phyloP scores from a whole-genome alignment of 148 eudicot species.

The Fagopyrum esculentum region DNA sequence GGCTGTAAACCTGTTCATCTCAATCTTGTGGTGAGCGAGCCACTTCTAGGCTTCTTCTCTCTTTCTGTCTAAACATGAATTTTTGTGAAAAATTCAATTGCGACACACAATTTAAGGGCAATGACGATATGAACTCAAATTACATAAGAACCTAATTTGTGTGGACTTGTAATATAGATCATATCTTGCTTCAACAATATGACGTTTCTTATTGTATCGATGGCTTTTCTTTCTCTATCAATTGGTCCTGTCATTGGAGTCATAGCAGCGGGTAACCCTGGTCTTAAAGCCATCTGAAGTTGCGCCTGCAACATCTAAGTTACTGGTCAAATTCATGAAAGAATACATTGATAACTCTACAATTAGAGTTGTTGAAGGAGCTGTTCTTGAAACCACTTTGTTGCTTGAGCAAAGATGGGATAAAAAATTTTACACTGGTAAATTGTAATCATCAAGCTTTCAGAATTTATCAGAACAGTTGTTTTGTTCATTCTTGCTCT shows the following conservation, averaged over 20 bases:
- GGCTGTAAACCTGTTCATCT: slow-evolving; percentile 80
- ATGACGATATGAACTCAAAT: too few species aligned
- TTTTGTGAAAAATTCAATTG: too few species aligned
- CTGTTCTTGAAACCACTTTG: slow-evolving; percentile 37
- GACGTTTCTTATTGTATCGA: neutral
- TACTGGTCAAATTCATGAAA: slow-evolving; percentile 27
- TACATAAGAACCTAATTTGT: too few species aligned
- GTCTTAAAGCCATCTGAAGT: slow-evolving; percentile 65
- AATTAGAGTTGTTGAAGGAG: slow-evolving; percentile 52
- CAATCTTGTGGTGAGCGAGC: slow-evolving; percentile 76
- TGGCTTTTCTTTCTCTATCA: slow-evolving; percentile 20
- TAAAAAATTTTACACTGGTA: slow-evolving; percentile 67
- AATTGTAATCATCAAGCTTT: neutral
- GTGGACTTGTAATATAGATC: neutral
- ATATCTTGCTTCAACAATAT: neutral
- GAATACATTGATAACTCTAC: slow-evolving; percentile 45
- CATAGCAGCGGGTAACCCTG: slow-evolving; percentile 55
- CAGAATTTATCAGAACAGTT: neutral
- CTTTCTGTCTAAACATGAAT: neutral
- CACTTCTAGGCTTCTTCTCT: neutral
- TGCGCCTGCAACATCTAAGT: slow-evolving; percentile 49
- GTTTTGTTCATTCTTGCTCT: neutral
- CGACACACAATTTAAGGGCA: too few species aligned
- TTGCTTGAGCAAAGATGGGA: slow-evolving; percentile 53
- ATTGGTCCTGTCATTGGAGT: slow-evolving; percentile 66